Percentiles rank a stretch among this genome's conserved stretches.
Evolutionary conservation across 306 rosid species (phyloP).

Genomic region (Vigna radiata): DNA sequence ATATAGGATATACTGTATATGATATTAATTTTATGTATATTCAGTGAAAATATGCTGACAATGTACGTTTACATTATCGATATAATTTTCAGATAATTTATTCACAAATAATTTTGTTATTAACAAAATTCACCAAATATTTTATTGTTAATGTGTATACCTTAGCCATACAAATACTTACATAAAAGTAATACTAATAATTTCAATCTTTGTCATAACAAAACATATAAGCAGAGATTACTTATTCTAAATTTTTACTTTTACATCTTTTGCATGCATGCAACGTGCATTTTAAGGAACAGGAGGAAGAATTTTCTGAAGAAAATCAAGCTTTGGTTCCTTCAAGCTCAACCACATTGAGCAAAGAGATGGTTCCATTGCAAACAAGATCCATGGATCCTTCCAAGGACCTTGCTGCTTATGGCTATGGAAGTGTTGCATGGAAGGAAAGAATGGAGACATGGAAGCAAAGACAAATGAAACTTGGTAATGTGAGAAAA

Average conservation of each 20-base stretch:
- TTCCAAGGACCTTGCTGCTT: slow-evolving; percentile 67
- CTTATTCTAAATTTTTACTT: neutral
- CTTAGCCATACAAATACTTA: too few relatives aligned
- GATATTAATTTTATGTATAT: too few relatives aligned
- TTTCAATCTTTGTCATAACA: slow-evolving; percentile 1
- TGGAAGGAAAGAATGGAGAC: slow-evolving; percentile 71
- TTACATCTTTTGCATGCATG: slow-evolving; percentile 27
- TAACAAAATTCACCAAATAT: too few relatives aligned
- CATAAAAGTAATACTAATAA: too few relatives aligned
- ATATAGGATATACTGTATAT: too few relatives aligned
- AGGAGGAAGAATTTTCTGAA: slow-evolving; percentile 53
- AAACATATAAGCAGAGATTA: neutral
- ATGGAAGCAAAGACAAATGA: slow-evolving; percentile 63
- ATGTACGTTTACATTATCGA: too few relatives aligned
- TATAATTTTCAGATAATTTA: too few relatives aligned
- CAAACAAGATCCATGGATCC: slow-evolving; percentile 73
- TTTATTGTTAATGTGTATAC: too few relatives aligned
- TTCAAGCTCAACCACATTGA: slow-evolving; percentile 39
- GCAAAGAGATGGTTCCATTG: slow-evolving; percentile 40
- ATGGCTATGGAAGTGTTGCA: slow-evolving; percentile 78
- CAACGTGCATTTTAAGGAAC: slow-evolving; percentile 26
- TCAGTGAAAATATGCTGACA: too few relatives aligned
- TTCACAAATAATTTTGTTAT: too few relatives aligned
- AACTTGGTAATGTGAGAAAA: slow-evolving; percentile 41
- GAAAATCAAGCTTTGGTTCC: slow-evolving; percentile 59